phyloP scores from a whole-genome alignment of 352 stramenopile species.

The Thraustochytrium striatum region DNA sequence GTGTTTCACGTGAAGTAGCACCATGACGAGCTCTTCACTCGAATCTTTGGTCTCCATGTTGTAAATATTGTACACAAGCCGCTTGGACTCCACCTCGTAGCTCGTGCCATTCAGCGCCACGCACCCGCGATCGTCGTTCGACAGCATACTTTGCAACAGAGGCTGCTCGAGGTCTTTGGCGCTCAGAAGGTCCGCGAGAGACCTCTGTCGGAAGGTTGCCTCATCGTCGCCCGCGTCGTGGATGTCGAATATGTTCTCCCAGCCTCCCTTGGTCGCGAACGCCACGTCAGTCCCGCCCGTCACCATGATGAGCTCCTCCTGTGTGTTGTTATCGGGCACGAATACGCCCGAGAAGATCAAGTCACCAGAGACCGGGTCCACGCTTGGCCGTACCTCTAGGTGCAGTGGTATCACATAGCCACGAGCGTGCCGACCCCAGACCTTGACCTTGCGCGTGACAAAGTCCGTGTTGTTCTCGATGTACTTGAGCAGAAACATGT shows the following conservation, averaged over 20 bases:
- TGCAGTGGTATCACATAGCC: constrained; percentile 18
- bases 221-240: no score
- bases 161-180: neutral
- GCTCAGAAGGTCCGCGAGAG: neutral
- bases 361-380: constrained; percentile 2
- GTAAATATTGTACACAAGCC: no score
- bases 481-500: constrained; percentile 3
- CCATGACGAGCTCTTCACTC: no score
- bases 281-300: no score
- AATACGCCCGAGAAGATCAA: no score
- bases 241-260: no score
- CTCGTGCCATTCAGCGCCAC: neutral
- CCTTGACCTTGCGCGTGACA: neutral
- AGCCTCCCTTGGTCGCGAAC: no score
- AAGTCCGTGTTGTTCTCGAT: constrained; percentile 11
- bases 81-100: constrained; percentile 18
- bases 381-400: neutral
- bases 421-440: constrained; percentile 7
- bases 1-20: no score
- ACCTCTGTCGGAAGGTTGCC: no score
- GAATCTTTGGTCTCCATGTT: no score
- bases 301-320: no score
- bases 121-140: neutral
- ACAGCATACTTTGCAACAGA: neutral
- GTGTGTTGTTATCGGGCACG: no score